A percentile compares a stretch with the other conserved stretches of the same genome.
phyloP scores from a whole-genome alignment of 805 yeast genomes.

The Kodamaea jinghongensis region DNA sequence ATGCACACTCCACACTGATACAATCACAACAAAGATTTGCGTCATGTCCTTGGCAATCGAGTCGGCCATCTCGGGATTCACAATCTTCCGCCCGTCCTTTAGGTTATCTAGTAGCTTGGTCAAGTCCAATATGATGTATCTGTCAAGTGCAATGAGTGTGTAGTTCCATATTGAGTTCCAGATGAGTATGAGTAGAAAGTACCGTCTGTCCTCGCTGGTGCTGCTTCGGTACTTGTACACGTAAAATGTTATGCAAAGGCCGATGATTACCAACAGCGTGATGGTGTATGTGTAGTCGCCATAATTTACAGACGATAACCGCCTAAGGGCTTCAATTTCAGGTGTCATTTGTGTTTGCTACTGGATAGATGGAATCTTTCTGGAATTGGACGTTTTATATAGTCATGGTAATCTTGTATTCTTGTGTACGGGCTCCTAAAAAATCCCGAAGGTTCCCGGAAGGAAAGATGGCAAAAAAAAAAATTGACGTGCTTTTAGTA shows the following conservation, averaged over 20 bases:
- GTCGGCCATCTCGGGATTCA: constrained; percentile 2
- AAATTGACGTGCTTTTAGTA: no score
- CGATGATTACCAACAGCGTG: neutral
- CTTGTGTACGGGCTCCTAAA: no score
- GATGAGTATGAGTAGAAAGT: neutral
- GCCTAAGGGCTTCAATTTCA: no score
- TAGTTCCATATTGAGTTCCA: neutral
- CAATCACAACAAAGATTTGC: constrained; percentile 9
- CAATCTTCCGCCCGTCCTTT: constrained; percentile 1
- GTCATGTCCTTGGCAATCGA: constrained; percentile 13
- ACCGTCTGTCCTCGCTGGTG: neutral
- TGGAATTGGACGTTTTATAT: no score
- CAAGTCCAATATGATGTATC: constrained; percentile 6
- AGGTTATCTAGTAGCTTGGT: constrained; percentile 1
- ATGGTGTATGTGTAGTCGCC: neutral
- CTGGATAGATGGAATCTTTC: no score
- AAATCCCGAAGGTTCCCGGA: no score
- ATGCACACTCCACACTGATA: constrained; percentile 13
- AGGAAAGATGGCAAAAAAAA: no score
- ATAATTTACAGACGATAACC: no score
- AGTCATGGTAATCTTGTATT: no score
- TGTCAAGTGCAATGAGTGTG: constrained; percentile 1
- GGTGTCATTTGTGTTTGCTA: no score
- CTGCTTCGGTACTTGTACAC: constrained; percentile 1
- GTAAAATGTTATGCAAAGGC: neutral